These are phyloP conservation scores for Fusarium sororula DNA, from an alignment of 2,329 filamentous ascomycete species.

Conservation along the genomic window DNA sequence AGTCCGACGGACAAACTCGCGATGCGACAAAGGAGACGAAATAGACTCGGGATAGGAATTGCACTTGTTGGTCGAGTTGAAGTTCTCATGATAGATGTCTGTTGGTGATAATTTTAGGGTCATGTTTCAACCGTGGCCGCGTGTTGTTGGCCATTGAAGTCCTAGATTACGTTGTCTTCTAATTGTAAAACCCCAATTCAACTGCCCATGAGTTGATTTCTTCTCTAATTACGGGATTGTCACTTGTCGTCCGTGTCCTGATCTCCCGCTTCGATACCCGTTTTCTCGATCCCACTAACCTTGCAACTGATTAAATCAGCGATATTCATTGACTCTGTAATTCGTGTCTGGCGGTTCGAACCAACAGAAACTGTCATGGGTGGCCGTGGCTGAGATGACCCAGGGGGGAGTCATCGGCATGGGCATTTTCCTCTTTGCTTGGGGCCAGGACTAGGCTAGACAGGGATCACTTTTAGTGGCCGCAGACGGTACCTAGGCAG, in stretches of 20 bases:
- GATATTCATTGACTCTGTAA: neutral
- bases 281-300: constrained; percentile 13
- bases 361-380: neutral
- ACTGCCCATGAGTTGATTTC: neutral
- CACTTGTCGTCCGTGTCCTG: constrained; percentile 19
- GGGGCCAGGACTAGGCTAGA: constrained; percentile 12
- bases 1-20: neutral
- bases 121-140: constrained; percentile 38
- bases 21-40: neutral
- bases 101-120: neutral
- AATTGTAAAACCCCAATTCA: neutral
- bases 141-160: constrained; percentile 27
- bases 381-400: constrained; percentile 29
- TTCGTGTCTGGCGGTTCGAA: neutral
- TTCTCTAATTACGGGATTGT: neutral
- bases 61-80: neutral
- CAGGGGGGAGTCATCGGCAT: constrained; percentile 40
- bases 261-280: constrained; percentile 28
- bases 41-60: neutral
- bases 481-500: constrained; percentile 36
- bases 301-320: neutral
- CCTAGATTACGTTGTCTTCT: constrained; percentile 10
- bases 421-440: neutral
- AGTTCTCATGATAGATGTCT: neutral
- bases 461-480: constrained; percentile 27